Evolutionary conservation across 306 rosid genomes (phyloP), one percentile per base, ranked within the genome.

Genomic region (Trifolium fragiferum): DNA sequence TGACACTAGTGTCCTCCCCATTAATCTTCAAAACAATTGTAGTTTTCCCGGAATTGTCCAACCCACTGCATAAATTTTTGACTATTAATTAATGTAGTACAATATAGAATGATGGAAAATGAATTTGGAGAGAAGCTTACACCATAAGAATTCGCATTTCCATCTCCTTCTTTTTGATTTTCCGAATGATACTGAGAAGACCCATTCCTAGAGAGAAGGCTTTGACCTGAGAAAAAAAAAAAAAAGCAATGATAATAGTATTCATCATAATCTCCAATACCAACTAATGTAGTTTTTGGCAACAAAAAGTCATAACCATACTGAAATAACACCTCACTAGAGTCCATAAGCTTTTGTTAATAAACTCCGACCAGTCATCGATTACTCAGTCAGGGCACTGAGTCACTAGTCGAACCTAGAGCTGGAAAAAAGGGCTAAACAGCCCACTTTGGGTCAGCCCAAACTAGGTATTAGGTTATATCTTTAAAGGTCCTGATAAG

Each of bases 141-240:
- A 93, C 96, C 98, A 93, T 93, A 63, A 93, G 93, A 44, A 93
- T 84, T 30, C 97, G 92, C 91, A 93, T 90, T 85, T 93, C 96
- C 81, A 90, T 93, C 85, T 93, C 98, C 64, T 90, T 93, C 86
- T 82, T 86, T 75, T 93, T 93, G 70, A 93, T 93, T 82, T 89
- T 90, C 3, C 96, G 80, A 59, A 93, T 90, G 72, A 93, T 93
- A 66, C 89, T 87, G 54, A 90, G 93, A 79, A 93, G 90, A 72
- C 97, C 98, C 98, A 93, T 93, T 68, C 19, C 41, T 4, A 19
- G 15, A 43, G 1, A 23, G 38, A 66, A 43, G 21, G 21, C 40
- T 8, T 25, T 44, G 6, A 66, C 13, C 40, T 41, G 21, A 66
- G 33, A 66, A 4, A 10, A 40, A 41, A 41, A 0, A 5, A 3